phyloP scores from a whole-genome alignment of 768 basidiomycete species.

The Tephrocybe sp. region DNA sequence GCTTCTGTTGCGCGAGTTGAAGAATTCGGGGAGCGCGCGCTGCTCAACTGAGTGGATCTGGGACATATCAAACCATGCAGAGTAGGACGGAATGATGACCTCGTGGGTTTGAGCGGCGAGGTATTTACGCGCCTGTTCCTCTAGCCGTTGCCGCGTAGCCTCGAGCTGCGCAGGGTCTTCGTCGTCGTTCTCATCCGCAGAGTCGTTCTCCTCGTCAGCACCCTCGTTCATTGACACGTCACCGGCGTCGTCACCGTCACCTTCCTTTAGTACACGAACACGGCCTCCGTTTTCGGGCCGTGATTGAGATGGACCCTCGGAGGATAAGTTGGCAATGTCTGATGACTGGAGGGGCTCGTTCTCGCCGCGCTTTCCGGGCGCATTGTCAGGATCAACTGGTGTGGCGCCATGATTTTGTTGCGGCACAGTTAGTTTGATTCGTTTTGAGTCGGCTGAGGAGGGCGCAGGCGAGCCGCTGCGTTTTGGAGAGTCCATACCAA shows the following conservation, averaged over 20 bases:
- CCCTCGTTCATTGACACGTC: slow-evolving; percentile 83
- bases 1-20: slow-evolving; percentile 89
- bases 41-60: slow-evolving; percentile 91
- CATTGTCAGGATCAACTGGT: slow-evolving; percentile 74
- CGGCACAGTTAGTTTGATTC: slow-evolving; percentile 54
- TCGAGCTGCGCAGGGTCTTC: slow-evolving; percentile 84
- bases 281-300: slow-evolving; percentile 44
- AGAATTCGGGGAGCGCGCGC: slow-evolving; percentile 94
- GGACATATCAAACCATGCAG: slow-evolving; percentile 97
- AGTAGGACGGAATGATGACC: slow-evolving; percentile 94
- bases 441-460: slow-evolving; percentile 51
- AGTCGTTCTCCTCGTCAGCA: slow-evolving; percentile 73
- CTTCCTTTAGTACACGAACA: slow-evolving; percentile 44
- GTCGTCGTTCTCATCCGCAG: slow-evolving; percentile 78
- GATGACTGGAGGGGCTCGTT: slow-evolving; percentile 78
- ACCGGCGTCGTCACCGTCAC: slow-evolving; percentile 65
- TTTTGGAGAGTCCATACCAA: slow-evolving; percentile 61
- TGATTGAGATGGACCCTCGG: slow-evolving; percentile 32
- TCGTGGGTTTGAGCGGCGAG: slow-evolving; percentile 97
- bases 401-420: slow-evolving; percentile 62
- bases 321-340: slow-evolving; percentile 75
- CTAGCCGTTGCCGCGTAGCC: slow-evolving; percentile 73
- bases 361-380: slow-evolving; percentile 84
- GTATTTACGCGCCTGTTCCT: slow-evolving; percentile 89
- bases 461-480: slow-evolving; percentile 58